phyloP scores from a whole-genome alignment of 169 alveolate genomes.

The Cyclospora cayetanensis region DNA sequence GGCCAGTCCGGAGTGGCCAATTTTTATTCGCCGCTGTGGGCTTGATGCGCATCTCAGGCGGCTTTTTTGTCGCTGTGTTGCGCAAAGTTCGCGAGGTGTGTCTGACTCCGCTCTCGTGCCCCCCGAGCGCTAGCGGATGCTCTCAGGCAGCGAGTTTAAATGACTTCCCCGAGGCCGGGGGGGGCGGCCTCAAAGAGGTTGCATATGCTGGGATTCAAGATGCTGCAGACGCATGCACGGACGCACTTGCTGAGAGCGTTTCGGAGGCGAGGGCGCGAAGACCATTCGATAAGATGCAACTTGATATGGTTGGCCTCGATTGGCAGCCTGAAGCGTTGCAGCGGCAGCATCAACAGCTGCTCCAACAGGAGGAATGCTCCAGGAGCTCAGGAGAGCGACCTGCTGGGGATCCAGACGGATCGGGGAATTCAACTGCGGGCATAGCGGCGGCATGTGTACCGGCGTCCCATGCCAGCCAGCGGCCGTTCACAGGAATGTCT shows the following conservation, averaged over 20 bases:
- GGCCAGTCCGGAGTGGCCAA: background rate
- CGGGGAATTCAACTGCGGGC: background rate
- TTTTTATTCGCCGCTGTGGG: background rate
- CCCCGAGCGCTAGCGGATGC: background rate
- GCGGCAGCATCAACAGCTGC: constrained; percentile 33
- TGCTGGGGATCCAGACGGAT: background rate
- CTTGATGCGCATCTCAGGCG: constrained; percentile 76
- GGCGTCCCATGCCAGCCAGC: background rate
- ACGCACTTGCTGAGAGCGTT: background rate
- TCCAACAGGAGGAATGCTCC: background rate
- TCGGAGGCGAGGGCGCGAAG: background rate
- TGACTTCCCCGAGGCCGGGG: background rate
- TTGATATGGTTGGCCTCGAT: constrained; percentile 37
- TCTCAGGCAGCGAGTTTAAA: background rate
- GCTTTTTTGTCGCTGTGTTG: constrained; percentile 90
- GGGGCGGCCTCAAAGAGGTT: background rate
- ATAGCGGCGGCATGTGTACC: background rate
- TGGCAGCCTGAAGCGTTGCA: background rate
- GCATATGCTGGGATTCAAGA: background rate
- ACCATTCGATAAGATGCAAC: constrained; percentile 29
- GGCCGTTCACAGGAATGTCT: background rate
- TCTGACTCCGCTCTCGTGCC: background rate
- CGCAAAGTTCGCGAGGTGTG: constrained; percentile 71
- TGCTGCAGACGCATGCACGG: background rate
- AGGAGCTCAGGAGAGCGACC: background rate